A percentile compares a stretch with the other conserved stretches of the same genome.
Conservation (phyloP, 2,329 filamentous ascomycete genomes). For the Scedosporium dehoogii region DNA sequence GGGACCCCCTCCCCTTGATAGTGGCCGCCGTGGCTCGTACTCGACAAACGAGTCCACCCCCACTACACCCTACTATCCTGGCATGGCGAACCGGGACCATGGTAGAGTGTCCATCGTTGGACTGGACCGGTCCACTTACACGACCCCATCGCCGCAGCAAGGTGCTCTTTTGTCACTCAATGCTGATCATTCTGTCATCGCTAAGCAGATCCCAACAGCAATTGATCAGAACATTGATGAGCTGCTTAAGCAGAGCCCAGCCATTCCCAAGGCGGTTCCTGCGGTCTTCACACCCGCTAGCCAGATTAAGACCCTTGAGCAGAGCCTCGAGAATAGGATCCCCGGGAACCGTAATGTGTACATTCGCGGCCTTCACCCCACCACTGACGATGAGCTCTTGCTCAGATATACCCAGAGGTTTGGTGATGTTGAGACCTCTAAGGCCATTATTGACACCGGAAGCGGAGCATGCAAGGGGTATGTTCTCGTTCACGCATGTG, state of each 20-base stretch:
- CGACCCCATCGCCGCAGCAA: conserved; percentile 56
- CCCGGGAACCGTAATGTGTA: conserved; percentile 95
- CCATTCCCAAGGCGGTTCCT: conserved; percentile 79
- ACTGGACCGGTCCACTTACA: conserved; percentile 55
- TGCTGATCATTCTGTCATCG: conserved; percentile 28
- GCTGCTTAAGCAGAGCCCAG: conserved; percentile 64
- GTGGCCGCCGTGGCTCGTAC: conserved; percentile 53
- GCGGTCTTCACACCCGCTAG: conserved; percentile 80
- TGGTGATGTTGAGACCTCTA: conserved; percentile 89
- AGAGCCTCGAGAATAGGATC: conserved; percentile 87
- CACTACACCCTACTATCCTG: conserved; percentile 55
- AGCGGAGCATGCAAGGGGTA: conserved; percentile 96
- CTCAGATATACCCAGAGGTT: conserved; percentile 77
- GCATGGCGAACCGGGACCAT: conserved; percentile 47
- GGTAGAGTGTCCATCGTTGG: conserved; percentile 42
- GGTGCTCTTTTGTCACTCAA: conserved; percentile 32
- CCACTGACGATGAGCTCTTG: conserved; percentile 87
- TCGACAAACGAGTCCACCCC: conserved; percentile 58
- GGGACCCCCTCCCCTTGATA: conserved; percentile 48
- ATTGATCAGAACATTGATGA: conserved; percentile 49
- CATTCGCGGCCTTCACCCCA: conserved; percentile 89
- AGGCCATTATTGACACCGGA: conserved; percentile 93
- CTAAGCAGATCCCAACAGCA: conserved; percentile 27
- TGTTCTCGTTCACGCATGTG: conserved; percentile 16
- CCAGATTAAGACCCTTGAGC: conserved; percentile 80